Evolutionary conservation across 1,284 basidiomycete species (phyloP).

Genomic region (Rhodotorula sp.): DNA sequence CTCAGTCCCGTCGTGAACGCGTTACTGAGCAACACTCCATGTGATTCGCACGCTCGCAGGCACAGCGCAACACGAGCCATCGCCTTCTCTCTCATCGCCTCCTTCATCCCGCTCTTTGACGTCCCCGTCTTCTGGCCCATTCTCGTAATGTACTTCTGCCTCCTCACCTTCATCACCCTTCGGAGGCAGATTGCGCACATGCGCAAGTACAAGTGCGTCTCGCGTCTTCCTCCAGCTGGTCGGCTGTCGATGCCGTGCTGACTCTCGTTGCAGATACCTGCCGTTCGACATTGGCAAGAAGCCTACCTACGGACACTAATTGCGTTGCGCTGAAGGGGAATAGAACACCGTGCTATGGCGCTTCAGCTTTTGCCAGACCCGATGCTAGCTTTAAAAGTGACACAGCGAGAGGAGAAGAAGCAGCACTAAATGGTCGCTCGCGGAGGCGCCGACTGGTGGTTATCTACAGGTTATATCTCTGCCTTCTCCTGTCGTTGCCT

Average conservation of each 20-base stretch:
- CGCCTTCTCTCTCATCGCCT: conserved; percentile 72
- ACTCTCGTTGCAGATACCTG: conserved; percentile 53
- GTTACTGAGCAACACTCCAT: not conserved
- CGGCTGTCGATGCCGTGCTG: conserved; percentile 22
- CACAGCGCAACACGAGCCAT: conserved; percentile 88
- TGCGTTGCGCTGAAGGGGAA: too few species aligned
- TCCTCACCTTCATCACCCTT: conserved; percentile 52
- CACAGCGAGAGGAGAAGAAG: too few species aligned
- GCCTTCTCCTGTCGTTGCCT: not conserved
- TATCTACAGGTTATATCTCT: not conserved
- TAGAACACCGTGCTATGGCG: too few species aligned
- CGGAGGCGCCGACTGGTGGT: too few species aligned
- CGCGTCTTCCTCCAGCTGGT: conserved; percentile 31
- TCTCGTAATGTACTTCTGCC: conserved; percentile 64
- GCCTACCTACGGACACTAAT: conserved; percentile 19
- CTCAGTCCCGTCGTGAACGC: too few species aligned
- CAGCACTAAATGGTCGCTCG: too few species aligned
- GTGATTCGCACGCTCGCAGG: conserved; percentile 58
- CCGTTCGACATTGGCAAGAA: conserved; percentile 87
- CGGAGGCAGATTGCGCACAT: conserved; percentile 65
- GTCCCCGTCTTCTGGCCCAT: conserved; percentile 99
- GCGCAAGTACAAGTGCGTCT: conserved; percentile 90
- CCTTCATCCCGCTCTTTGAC: conserved; percentile 75
- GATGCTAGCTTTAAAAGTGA: too few species aligned
- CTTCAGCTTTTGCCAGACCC: too few species aligned